Evolutionary conservation across 2,329 filamentous ascomycete species (phyloP), one percentile per base, ranked within the genome.

Genomic region (Ophiostoma quercus): DNA sequence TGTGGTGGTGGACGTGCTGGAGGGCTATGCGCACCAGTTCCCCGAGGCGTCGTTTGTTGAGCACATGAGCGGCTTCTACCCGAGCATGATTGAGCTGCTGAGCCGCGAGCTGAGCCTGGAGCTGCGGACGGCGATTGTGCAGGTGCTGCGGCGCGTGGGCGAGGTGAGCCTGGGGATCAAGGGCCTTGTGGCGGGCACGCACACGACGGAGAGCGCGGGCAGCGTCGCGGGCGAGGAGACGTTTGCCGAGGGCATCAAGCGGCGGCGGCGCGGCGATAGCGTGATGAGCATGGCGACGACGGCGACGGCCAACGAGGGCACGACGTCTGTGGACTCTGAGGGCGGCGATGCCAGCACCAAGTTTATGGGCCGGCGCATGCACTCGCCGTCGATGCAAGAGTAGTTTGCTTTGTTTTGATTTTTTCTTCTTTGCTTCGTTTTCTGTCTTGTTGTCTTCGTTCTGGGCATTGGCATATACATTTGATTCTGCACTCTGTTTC

Each of bases 1-100:
- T 0, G 95, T 99, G 0, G 95, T 99, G 1, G 93, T 99, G 22
- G 95, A 97, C 77, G 95, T 99, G 9, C 84, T 99, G 11, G 94
- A 99, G 76, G 95, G 95, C 1, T 98, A 94, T 78, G 89, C 89
- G 0, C 90, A 88, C 8, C 97, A 88, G 7, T 97, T 98, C 81
- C 91, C 92, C 0, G 84, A 87, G 22, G 85, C 88, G 32, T 91
- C 92, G 62, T 99, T 99, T 75, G 86, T 87, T 69, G 88, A 89
- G 71, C 89, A 98, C 75, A 85, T 97, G 8, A 83, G 87, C 65
- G 88, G 88, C 3, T 98, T 99, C 79, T 97, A 97, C 76, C 92
- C 94, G 2, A 82, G 97, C 19, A 87, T 89, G 3, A 88, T 98
- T 0, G 93, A 96, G 68, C 81, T 99, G 19, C 82, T 99, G 69